Percentiles rank a stretch among this genome's conserved stretches.
Evolutionary conservation across 2,329 filamentous ascomycete genomes (phyloP).

Genomic region (Botrytis fragariae): DNA sequence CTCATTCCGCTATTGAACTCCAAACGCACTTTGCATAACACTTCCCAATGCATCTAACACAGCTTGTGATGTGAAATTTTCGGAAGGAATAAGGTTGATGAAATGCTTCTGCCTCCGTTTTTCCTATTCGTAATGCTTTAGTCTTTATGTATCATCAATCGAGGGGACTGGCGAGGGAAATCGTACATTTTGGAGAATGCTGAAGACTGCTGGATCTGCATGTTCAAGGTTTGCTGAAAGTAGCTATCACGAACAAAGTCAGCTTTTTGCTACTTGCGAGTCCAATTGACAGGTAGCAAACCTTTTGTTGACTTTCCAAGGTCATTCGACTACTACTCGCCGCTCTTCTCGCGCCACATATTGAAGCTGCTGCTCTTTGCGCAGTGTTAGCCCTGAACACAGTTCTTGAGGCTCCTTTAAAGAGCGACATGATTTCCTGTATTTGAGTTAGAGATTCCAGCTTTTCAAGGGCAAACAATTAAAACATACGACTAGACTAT

Average conservation of each 20-base stretch:
- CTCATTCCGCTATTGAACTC: constrained; percentile 34
- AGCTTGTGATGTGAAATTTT: constrained; percentile 93
- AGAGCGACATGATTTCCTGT: constrained; percentile 35
- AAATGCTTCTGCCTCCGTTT: constrained; percentile 97
- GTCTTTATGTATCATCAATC: background rate
- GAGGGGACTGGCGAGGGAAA: background rate
- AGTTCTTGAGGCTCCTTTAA: constrained; percentile 34
- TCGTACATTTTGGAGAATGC: constrained; percentile 83
- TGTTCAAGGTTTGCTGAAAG: constrained; percentile 76
- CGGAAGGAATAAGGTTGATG: constrained; percentile 93
- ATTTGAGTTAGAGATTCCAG: constrained; percentile 12
- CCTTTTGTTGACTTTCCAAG: constrained; percentile 58
- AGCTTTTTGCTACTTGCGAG: constrained; percentile 15
- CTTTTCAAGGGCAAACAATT: background rate
- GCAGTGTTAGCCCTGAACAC: constrained; percentile 28
- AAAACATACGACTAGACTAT: constrained; percentile 9
- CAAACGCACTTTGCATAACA: constrained; percentile 81
- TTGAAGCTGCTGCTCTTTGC: constrained; percentile 27
- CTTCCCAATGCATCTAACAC: constrained; percentile 89
- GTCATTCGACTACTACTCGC: constrained; percentile 32
- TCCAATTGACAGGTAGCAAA: constrained; percentile 34
- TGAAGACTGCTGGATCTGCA: constrained; percentile 81
- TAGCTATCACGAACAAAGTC: constrained; percentile 52
- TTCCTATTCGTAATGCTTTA: constrained; percentile 57
- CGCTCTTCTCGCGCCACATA: constrained; percentile 32